These are phyloP conservation scores for Echinosophora koreensis DNA, from an alignment of 306 rosid genomes.

Conservation along the genomic window DNA sequence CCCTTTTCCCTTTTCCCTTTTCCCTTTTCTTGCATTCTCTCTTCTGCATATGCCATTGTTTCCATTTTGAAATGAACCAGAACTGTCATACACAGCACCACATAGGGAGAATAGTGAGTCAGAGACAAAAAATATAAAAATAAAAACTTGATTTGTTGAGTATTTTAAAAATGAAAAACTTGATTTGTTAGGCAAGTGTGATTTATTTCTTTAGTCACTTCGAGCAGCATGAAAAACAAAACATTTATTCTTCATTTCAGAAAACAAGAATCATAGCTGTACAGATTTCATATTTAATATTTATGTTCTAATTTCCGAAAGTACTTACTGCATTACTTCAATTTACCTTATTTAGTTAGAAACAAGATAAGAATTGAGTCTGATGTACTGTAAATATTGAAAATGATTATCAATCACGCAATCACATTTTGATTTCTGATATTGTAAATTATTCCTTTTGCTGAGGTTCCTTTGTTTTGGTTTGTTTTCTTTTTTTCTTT, in stretches of 20 bases:
- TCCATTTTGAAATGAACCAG: slow-evolving; percentile 36
- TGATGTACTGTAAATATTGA: slow-evolving; percentile 23
- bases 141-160: background rate
- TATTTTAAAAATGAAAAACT: background rate
- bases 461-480: slow-evolving; percentile 49
- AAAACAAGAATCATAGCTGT: slow-evolving; percentile 25
- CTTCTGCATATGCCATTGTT: slow-evolving; percentile 3
- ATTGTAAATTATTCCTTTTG: slow-evolving; percentile 34
- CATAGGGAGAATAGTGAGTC: slow-evolving; percentile 13
- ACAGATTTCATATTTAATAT: slow-evolving; percentile 13
- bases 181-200: slow-evolving; percentile 31
- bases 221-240: slow-evolving; percentile 17
- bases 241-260: slow-evolving; percentile 17
- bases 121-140: background rate
- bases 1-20: background rate
- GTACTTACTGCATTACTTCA: slow-evolving; percentile 28
- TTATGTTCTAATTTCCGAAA: slow-evolving; percentile 38
- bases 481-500: background rate
- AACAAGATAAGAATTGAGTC: slow-evolving; percentile 18
- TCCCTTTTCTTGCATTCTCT: slow-evolving; percentile 5
- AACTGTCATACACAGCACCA: background rate
- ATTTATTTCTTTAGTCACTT: slow-evolving; percentile 32
- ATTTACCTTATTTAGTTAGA: slow-evolving; percentile 17
- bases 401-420: slow-evolving; percentile 23
- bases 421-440: slow-evolving; percentile 29